Percentiles rank a stretch among this genome's conserved stretches.
Conservation (phyloP, 2,329 filamentous ascomycete species). For the Lecanicillium sp. region DNA sequence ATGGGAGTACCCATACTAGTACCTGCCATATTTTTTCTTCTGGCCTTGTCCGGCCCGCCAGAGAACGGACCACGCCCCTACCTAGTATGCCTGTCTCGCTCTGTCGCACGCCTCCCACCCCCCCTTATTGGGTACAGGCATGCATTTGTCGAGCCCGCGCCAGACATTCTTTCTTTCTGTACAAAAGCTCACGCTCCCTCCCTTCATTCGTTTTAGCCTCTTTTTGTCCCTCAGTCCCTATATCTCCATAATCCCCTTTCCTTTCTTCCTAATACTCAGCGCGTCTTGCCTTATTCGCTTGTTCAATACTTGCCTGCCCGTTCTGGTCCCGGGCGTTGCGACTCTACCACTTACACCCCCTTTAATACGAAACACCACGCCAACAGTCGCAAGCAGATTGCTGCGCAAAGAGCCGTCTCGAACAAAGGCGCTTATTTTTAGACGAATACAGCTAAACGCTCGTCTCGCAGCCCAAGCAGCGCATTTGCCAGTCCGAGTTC, state of each 20-base stretch:
- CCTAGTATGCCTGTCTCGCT: conserved; percentile 5
- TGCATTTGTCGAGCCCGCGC: conserved; percentile 3
- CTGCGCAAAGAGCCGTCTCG: not conserved
- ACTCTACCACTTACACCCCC: conserved; percentile 8
- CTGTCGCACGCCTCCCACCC: conserved; percentile 4
- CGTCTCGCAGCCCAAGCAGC: too few relatives aligned
- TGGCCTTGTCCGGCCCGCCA: conserved; percentile 3
- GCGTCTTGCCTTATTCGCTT: conserved; percentile 4
- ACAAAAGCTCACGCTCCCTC: conserved; percentile 17
- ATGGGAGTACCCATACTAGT: too few relatives aligned
- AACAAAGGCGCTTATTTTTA: not conserved
- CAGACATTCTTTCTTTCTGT: conserved; percentile 9
- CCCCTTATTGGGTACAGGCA: conserved; percentile 2
- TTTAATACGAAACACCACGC: conserved; percentile 6
- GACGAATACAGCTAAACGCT: too few relatives aligned
- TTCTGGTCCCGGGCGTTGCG: not conserved
- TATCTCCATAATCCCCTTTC: conserved; percentile 8
- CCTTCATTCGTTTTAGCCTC: conserved; percentile 10
- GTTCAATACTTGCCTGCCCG: not conserved
- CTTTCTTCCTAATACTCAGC: conserved; percentile 15
- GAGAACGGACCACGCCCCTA: conserved; percentile 6
- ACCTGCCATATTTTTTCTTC: not conserved
- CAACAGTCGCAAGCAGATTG: conserved; percentile 1
- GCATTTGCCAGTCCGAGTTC: not conserved
- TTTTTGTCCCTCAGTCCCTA: conserved; percentile 5